A percentile compares a stretch with the other conserved stretches of the same genome.
Evolutionary conservation across 2,329 filamentous ascomycete species (phyloP).

Genomic region (Tolypocladium ovalisporum): DNA sequence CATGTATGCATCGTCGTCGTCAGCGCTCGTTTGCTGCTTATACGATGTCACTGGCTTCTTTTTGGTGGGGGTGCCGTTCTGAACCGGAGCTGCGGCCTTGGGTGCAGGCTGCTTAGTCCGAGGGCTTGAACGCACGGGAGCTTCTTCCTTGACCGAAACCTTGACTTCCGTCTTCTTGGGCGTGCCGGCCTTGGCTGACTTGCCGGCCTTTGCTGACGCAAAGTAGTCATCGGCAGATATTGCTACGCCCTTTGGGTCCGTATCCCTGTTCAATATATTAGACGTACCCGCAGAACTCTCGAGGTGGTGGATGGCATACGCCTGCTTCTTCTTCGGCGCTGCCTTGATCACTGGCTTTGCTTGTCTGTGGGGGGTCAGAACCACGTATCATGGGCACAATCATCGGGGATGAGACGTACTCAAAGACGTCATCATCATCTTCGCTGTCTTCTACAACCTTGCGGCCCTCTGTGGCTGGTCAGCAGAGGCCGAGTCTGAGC

Average conservation of each 20-base stretch:
- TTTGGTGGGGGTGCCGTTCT: constrained; percentile 23
- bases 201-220: constrained; percentile 31
- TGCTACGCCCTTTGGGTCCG: constrained; percentile 34
- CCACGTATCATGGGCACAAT: not conserved
- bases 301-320: constrained; percentile 22
- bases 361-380: constrained; percentile 12
- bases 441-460: constrained; percentile 75
- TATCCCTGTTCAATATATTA: constrained; percentile 17
- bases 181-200: constrained; percentile 21
- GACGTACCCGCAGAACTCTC: not conserved
- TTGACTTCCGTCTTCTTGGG: constrained; percentile 30
- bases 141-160: constrained; percentile 25
- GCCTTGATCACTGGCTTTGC: constrained; percentile 45
- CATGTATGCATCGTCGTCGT: constrained; percentile 47
- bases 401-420: not conserved
- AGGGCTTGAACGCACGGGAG: constrained; percentile 42
- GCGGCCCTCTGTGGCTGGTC: constrained; percentile 33
- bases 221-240: constrained; percentile 50
- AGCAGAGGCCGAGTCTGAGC: constrained; percentile 4
- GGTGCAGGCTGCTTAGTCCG: constrained; percentile 29
- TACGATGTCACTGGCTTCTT: constrained; percentile 30
- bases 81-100: constrained; percentile 14
- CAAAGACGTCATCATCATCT: constrained; percentile 54
- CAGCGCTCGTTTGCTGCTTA: constrained; percentile 27
- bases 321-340: constrained; percentile 42